Evolutionary conservation across 2,329 filamentous ascomycete genomes (phyloP).

Genomic region (Fusarium sp.): DNA sequence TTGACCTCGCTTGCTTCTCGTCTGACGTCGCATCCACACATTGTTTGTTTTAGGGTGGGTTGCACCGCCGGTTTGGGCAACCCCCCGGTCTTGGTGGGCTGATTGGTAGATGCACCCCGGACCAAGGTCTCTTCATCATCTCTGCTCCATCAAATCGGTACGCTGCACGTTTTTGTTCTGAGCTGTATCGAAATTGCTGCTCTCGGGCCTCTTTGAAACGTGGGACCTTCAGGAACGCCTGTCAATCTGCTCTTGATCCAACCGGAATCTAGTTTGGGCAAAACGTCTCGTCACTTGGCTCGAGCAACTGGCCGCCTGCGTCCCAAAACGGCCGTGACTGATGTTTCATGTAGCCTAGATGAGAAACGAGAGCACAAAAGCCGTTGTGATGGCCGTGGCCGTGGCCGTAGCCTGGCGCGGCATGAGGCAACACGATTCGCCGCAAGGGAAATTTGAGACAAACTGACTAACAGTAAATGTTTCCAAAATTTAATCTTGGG

Average conservation of each 20-base stretch:
- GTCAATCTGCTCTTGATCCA: conserved; percentile 25
- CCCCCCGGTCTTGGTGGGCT: conserved; percentile 34
- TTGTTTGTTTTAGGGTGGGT: conserved; percentile 38
- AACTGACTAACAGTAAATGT: conserved; percentile 23
- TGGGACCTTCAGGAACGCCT: conserved; percentile 36
- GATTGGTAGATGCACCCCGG: conserved; percentile 46
- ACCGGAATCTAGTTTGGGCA: conserved; percentile 26
- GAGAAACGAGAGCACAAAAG: conserved; percentile 19
- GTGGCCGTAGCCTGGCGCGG: conserved; percentile 24
- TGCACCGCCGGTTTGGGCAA: conserved; percentile 40
- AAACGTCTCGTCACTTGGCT: conserved; percentile 14
- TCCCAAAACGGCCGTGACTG: conserved; percentile 30
- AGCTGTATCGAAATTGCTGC: conserved; percentile 13
- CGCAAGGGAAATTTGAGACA: conserved; percentile 30
- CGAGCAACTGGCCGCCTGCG: conserved; percentile 11
- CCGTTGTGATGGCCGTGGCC: conserved; percentile 20
- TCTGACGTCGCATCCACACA: conserved; percentile 39
- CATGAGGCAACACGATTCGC: conserved; percentile 33
- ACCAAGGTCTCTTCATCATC: conserved; percentile 39
- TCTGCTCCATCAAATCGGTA: conserved; percentile 45
- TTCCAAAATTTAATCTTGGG: conserved; percentile 19
- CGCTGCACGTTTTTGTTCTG: conserved; percentile 44
- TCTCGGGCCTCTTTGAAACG: conserved; percentile 42
- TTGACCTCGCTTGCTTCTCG: conserved; percentile 25
- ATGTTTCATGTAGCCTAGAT: conserved; percentile 35